Conservation (phyloP, 768 basidiomycete species). For the Xerocomellus chrysenteron region DNA sequence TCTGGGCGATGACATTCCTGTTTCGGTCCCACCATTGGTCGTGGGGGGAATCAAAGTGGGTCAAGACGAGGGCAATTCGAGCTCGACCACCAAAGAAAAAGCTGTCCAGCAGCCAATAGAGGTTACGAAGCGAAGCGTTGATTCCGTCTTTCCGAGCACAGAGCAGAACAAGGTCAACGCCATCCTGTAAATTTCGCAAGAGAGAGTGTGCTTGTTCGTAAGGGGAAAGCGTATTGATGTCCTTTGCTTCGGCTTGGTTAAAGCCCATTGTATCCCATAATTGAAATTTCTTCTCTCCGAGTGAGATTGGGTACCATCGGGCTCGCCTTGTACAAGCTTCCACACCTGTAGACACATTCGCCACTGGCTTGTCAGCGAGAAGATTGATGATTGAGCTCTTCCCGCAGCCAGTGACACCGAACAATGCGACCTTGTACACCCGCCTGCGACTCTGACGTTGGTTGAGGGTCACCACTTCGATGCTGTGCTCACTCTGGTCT, state of each 20-base stretch:
- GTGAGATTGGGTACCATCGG: constrained; percentile 19
- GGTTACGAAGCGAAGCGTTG: constrained; percentile 33
- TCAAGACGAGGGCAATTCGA: constrained; percentile 39
- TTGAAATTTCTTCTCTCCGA: constrained; percentile 22
- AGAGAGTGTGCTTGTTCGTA: constrained; percentile 35
- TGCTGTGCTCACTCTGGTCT: constrained; percentile 15
- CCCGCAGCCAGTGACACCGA: constrained; percentile 31
- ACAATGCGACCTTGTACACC: constrained; percentile 24
- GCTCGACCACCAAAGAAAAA: constrained; percentile 39
- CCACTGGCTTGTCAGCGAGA: constrained; percentile 25
- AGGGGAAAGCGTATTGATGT: constrained; percentile 15
- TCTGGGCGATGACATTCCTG: constrained; percentile 16
- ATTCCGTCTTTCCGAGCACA: constrained; percentile 40
- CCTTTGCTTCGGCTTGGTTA: constrained; percentile 22
- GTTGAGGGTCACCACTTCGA: not conserved
- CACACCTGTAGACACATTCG: constrained; percentile 30
- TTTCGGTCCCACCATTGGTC: constrained; percentile 42
- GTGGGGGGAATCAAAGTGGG: constrained; percentile 36
- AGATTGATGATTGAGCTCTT: constrained; percentile 34
- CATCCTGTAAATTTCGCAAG: constrained; percentile 32
- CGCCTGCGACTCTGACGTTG: constrained; percentile 14
- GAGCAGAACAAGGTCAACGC: constrained; percentile 41
- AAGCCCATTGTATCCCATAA: constrained; percentile 38
- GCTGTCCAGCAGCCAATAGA: constrained; percentile 38
- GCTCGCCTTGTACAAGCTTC: constrained; percentile 35